Conservation (phyloP, 306 rosid species). For the Acmispon strigosus region DNA sequence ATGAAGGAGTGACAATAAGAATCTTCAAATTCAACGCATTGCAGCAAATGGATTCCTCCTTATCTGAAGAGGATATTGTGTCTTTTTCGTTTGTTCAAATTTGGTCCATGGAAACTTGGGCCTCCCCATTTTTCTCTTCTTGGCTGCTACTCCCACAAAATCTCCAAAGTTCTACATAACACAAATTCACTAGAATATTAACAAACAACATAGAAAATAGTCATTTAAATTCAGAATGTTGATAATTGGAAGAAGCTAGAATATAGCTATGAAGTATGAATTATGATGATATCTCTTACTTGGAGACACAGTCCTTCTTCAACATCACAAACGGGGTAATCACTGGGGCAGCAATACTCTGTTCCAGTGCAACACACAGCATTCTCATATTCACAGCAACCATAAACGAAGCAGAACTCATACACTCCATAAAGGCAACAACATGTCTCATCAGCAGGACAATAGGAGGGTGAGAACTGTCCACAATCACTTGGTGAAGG, state of each 20-base stretch:
- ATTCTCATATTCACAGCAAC: conserved; percentile 62
- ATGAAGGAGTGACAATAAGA: not conserved
- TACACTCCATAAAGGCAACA: conserved; percentile 44
- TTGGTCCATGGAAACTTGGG: conserved; percentile 69
- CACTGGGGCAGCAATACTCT: conserved; percentile 63
- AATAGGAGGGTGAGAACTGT: conserved; percentile 38
- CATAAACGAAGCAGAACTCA: conserved; percentile 46
- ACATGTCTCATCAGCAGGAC: conserved; percentile 58
- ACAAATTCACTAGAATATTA: conserved; percentile 1
- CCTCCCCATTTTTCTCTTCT: conserved; percentile 50
- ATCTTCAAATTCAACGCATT: conserved; percentile 36
- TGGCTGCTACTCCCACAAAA: conserved; percentile 54
- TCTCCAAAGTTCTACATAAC: conserved; percentile 47
- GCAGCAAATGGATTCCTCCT: conserved; percentile 60
- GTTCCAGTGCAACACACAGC: conserved; percentile 71
- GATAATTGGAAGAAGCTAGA: not conserved
- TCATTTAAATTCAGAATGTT: not conserved
- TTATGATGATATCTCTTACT: conserved; percentile 22
- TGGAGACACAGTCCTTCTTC: conserved; percentile 56
- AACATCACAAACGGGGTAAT: conserved; percentile 65
- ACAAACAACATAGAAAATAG: not conserved
- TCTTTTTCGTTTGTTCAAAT: conserved; percentile 33
- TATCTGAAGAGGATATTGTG: conserved; percentile 32
- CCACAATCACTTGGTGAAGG: conserved; percentile 72
- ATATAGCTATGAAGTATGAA: not conserved